Evolutionary conservation across 2,329 filamentous ascomycete genomes (phyloP).

Genomic region (Orbilia javanica): DNA sequence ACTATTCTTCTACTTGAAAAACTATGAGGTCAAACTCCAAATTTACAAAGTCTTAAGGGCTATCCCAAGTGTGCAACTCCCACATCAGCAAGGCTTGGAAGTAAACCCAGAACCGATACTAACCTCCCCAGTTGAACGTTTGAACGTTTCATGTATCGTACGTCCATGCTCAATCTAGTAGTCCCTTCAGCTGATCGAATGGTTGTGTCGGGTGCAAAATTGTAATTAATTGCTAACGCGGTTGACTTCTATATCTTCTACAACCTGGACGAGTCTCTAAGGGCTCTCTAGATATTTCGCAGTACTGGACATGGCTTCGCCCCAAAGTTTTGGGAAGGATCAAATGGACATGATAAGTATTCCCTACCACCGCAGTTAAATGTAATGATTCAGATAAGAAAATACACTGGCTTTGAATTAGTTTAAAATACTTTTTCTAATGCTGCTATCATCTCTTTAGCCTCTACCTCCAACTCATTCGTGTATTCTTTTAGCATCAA

Average conservation of each 20-base stretch:
- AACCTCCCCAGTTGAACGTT: neutral
- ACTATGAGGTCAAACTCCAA: too few relatives aligned
- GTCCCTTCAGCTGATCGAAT: too few relatives aligned
- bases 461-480: constrained; percentile 25
- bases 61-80: neutral
- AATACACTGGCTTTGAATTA: neutral
- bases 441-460: constrained; percentile 32
- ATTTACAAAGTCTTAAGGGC: too few relatives aligned
- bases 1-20: too few relatives aligned
- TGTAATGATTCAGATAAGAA: neutral
- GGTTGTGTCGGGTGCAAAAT: too few relatives aligned
- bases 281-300: too few relatives aligned
- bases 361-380: neutral
- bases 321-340: neutral
- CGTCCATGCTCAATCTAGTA: too few relatives aligned
- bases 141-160: too few relatives aligned
- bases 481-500: constrained; percentile 30
- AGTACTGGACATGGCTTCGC: too few relatives aligned
- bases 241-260: neutral
- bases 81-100: neutral
- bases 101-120: neutral
- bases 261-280: neutral
- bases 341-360: neutral
- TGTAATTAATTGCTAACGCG: too few relatives aligned
- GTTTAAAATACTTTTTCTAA: constrained; percentile 23